phyloP scores from a whole-genome alignment of 371 early-diverging fungal genomes.

The Conidiobolus coronatus region DNA sequence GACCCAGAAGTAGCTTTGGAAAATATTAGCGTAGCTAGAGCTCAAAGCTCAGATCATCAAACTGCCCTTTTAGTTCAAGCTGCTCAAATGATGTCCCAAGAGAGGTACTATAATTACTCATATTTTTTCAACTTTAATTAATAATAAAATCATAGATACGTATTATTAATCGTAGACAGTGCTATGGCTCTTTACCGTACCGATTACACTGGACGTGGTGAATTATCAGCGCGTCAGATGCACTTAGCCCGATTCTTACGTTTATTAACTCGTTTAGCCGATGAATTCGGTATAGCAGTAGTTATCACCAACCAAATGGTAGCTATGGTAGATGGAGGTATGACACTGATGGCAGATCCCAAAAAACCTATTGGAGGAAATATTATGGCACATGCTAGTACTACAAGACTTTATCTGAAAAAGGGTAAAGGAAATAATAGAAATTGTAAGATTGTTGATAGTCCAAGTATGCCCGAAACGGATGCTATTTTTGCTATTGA shows the following conservation, averaged over 20 bases:
- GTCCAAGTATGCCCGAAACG: slow-evolving; percentile 65
- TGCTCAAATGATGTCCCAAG: slow-evolving; percentile 91
- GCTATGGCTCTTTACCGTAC: slow-evolving; percentile 95
- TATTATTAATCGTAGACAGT: slow-evolving; percentile 89
- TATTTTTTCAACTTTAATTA: neutral
- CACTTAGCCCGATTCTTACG: slow-evolving; percentile 90
- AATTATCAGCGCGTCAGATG: slow-evolving; percentile 93
- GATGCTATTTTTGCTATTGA: slow-evolving; percentile 63
- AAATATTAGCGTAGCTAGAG: slow-evolving; percentile 93
- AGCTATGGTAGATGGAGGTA: slow-evolving; percentile 88
- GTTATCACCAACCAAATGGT: slow-evolving; percentile 99
- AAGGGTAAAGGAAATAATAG: slow-evolving; percentile 74
- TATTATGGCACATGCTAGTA: slow-evolving; percentile 37
- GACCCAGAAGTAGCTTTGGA: slow-evolving; percentile 79
- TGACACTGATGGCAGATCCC: slow-evolving; percentile 79
- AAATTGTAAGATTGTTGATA: slow-evolving; percentile 74
- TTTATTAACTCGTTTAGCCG: slow-evolving; percentile 74
- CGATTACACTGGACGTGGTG: slow-evolving; percentile 95
- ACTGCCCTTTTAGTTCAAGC: slow-evolving; percentile 76
- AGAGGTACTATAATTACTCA: slow-evolving; percentile 16
- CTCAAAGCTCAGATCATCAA: slow-evolving; percentile 97
- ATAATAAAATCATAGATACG: slow-evolving; percentile 22
- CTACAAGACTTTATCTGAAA: slow-evolving; percentile 43
- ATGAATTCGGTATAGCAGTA: slow-evolving; percentile 96
- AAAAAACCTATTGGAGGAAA: slow-evolving; percentile 74